Evolutionary conservation across 2,329 filamentous ascomycete species (phyloP).

Genomic region (Epichloe elymi): DNA sequence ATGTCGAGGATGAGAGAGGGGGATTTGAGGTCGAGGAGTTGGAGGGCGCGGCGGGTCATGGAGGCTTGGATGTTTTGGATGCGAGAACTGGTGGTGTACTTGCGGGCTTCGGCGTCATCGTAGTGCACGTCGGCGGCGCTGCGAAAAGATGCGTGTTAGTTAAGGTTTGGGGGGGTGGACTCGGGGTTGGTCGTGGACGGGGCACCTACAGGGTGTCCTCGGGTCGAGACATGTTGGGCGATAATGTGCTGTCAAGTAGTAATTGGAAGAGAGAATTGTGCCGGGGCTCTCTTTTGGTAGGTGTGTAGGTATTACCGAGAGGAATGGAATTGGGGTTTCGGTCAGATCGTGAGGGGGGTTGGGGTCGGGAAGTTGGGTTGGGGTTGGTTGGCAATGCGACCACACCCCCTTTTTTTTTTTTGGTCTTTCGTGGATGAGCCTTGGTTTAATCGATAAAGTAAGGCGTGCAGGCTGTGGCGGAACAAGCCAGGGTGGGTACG

Average conservation of each 20-base stretch:
- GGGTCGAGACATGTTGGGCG: conserved; percentile 73
- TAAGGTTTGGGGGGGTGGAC: neutral
- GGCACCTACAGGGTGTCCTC: conserved; percentile 74
- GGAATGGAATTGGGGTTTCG: no score
- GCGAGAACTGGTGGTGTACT: conserved; percentile 92
- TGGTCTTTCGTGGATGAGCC: conserved; percentile 3
- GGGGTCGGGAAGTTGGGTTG: no score
- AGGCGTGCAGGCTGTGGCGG: neutral
- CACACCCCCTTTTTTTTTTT: neutral
- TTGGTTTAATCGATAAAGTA: conserved; percentile 9
- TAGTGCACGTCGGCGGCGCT: conserved; percentile 96
- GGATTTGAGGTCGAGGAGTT: conserved; percentile 67
- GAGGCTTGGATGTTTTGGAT: conserved; percentile 90
- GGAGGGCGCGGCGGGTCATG: conserved; percentile 89
- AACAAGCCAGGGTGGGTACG: no score
- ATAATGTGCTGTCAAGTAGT: neutral
- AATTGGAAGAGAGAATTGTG: no score
- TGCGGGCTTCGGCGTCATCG: conserved; percentile 86
- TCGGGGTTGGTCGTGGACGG: conserved; percentile 6
- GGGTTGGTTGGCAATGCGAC: neutral
- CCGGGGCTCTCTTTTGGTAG: no score
- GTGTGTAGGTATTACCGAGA: no score
- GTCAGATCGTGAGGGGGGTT: neutral
- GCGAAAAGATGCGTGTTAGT: conserved; percentile 4
- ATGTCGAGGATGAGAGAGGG: conserved; percentile 90